Percentiles rank a stretch among this genome's conserved stretches.
Conservation (phyloP, 116 monocot genomes). For the Zostera marina region DNA sequence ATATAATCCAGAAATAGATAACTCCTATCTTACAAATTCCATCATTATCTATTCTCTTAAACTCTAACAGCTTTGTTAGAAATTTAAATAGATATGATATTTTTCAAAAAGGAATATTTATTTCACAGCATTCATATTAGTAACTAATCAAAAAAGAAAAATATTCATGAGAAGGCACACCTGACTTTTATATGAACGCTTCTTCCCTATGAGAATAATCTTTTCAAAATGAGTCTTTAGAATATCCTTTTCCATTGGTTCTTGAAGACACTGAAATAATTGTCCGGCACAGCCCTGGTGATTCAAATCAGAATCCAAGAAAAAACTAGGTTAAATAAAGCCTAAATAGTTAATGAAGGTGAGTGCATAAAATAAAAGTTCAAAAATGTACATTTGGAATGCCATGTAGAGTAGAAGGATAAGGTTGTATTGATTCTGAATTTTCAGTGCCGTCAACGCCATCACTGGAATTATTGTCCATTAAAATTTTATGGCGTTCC, state of each 20-base stretch:
- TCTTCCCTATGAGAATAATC: constrained; percentile 61
- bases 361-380: background rate
- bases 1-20: too few species aligned
- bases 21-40: too few species aligned
- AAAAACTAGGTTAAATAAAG: background rate
- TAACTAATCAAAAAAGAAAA: background rate
- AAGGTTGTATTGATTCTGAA: constrained; percentile 93
- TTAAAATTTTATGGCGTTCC: constrained; percentile 78
- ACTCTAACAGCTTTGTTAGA: too few species aligned
- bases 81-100: too few species aligned
- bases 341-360: too few species aligned
- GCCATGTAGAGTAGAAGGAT: constrained; percentile 82
- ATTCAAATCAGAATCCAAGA: background rate
- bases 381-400: constrained; percentile 79
- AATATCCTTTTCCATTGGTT: constrained; percentile 86
- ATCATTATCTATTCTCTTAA: too few species aligned
- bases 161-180: constrained; percentile 11
- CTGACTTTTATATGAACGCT: constrained; percentile 47
- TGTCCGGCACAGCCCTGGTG: constrained; percentile 90
- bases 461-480: constrained; percentile 79
- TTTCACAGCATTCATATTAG: too few species aligned
- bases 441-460: constrained; percentile 98
- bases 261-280: constrained; percentile 86
- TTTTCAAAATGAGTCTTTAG: constrained; percentile 88
- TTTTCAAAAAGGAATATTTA: too few species aligned